Base-by-base conservation (phyloP, 768 basidiomycete species). In the Leccinum barrowsii region DNA sequence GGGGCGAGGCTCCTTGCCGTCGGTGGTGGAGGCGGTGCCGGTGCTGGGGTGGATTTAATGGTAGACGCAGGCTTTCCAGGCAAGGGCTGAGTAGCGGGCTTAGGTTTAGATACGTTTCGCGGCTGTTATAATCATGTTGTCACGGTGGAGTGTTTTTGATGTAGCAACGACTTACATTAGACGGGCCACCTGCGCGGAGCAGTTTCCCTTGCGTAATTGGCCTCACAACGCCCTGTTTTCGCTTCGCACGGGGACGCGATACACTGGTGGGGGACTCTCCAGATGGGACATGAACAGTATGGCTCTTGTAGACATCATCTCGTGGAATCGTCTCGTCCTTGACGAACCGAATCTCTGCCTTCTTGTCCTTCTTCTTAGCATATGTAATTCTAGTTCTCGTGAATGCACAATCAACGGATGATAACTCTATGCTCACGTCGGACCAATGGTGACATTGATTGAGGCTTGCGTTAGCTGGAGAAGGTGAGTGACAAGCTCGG, bases 361-460 rank as follows among this genome's bases (percentile, higher is more conserved):
- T 85, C 77, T 98, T 99, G 62, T 95, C 95, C 75, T 94, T 98
- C 83, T 99, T 99, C 82, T 99, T 98, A 44, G 81, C 80, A 72
- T 98, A 98, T 57, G 91, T 85, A 59, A 98, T 75, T 7, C 92
- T 98, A 30, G 19, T 24, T 28, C n/a, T 47, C n/a, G 49, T 72
- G 21, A 73, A 59, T 53, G 35, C 40, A 57, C 19, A 34, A 8
- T 51, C 30, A 28, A 17, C 10, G 13, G 19, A 47, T 11, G 21
- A 52, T 10, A n/a, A 65, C 26, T 15, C 17, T 37, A 56, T 22
- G 76, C 92, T 65, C 70, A 96, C 94, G 80, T 82, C 17, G 94
- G 89, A 0, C 82, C 83, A 62, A 98, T 84, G 51, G 83, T 70
- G 37, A 98, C 75, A 61, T 77, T 85, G 55, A 93, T 83, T 59